Evolutionary conservation across 352 stramenopile genomes (phyloP).

Genomic region (Saprolegnia diclina): DNA sequence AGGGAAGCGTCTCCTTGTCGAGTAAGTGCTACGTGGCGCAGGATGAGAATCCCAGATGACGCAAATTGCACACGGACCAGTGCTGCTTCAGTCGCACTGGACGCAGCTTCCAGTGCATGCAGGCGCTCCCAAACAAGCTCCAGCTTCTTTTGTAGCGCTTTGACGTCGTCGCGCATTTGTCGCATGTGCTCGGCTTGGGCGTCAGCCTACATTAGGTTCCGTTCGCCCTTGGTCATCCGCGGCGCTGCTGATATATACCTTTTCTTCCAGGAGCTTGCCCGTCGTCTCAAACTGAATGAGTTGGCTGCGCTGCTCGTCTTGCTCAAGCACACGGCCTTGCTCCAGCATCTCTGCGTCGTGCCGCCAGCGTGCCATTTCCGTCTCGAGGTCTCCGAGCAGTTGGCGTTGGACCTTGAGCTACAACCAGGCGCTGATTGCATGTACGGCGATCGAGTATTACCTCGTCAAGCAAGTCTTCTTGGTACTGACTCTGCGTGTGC

Average conservation of each 20-base stretch:
- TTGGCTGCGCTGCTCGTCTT: slow-evolving; percentile 69
- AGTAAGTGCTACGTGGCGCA: background rate
- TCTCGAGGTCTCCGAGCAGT: slow-evolving; percentile 65
- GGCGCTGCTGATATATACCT: slow-evolving; percentile 26
- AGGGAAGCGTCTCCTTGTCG: background rate
- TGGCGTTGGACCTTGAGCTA: slow-evolving; percentile 72
- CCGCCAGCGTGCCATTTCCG: slow-evolving; percentile 53
- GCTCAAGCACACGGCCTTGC: slow-evolving; percentile 59
- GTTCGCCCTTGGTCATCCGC: slow-evolving; percentile 1
- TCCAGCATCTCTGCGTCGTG: slow-evolving; percentile 79
- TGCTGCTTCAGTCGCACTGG: slow-evolving; percentile 38
- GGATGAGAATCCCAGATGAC: background rate
- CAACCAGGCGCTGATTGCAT: slow-evolving; percentile 37
- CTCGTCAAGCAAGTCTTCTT: slow-evolving; percentile 24
- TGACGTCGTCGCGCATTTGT: slow-evolving; percentile 48
- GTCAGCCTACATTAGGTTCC: slow-evolving; percentile 31
- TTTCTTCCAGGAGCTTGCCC: slow-evolving; percentile 63
- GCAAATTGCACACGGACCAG: slow-evolving; percentile 32
- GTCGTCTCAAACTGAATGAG: slow-evolving; percentile 61
- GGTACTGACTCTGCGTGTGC: slow-evolving; percentile 17
- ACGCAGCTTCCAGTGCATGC: slow-evolving; percentile 50
- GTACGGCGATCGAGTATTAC: background rate
- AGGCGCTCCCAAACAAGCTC: slow-evolving; percentile 52
- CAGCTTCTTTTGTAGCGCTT: slow-evolving; percentile 41
- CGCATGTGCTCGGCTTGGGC: slow-evolving; percentile 51